Evolutionary conservation across 2,329 filamentous ascomycete species (phyloP).

Genomic region (Torrubiella hemipterigena): DNA sequence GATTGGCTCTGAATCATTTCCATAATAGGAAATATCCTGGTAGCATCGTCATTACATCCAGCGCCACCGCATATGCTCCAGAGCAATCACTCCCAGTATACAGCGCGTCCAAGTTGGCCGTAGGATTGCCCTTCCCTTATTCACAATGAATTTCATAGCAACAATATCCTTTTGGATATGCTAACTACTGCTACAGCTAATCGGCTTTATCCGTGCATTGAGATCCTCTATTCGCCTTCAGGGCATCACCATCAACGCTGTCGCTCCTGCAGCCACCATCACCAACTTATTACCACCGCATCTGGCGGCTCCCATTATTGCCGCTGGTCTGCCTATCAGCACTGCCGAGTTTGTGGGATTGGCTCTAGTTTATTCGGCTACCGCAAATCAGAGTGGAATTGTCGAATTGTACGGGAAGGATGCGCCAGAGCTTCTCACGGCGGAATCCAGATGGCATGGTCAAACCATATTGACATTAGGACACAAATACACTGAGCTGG

Average conservation of each 20-base stretch:
- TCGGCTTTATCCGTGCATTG: slow-evolving; percentile 20
- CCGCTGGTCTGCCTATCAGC: slow-evolving; percentile 19
- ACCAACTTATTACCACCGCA: slow-evolving; percentile 17
- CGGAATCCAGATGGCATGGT: slow-evolving; percentile 19
- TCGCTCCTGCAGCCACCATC: slow-evolving; percentile 23
- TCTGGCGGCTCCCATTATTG: slow-evolving; percentile 17
- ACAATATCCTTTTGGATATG: too few species aligned
- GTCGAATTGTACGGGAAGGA: slow-evolving; percentile 26
- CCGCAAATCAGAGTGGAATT: slow-evolving; percentile 15
- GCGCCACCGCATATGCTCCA: slow-evolving; percentile 22
- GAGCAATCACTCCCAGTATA: slow-evolving; percentile 24
- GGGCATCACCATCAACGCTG: slow-evolving; percentile 23
- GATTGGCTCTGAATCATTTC: slow-evolving; percentile 18
- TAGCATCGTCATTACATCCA: slow-evolving; percentile 25
- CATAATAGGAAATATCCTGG: slow-evolving; percentile 11
- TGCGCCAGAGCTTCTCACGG: slow-evolving; percentile 4
- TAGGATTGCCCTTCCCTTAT: too few species aligned
- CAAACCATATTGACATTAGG: slow-evolving; percentile 21
- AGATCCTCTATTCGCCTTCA: slow-evolving; percentile 13
- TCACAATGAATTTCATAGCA: too few species aligned
- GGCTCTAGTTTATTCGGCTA: slow-evolving; percentile 24
- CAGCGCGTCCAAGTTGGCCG: slow-evolving; percentile 9
- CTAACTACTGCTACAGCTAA: slow-evolving; percentile 10
- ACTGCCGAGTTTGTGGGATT: slow-evolving; percentile 18
- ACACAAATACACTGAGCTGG: slow-evolving; percentile 21